Conservation (phyloP, 257 asterid genomes). For the Nicotiana sylvestris region DNA sequence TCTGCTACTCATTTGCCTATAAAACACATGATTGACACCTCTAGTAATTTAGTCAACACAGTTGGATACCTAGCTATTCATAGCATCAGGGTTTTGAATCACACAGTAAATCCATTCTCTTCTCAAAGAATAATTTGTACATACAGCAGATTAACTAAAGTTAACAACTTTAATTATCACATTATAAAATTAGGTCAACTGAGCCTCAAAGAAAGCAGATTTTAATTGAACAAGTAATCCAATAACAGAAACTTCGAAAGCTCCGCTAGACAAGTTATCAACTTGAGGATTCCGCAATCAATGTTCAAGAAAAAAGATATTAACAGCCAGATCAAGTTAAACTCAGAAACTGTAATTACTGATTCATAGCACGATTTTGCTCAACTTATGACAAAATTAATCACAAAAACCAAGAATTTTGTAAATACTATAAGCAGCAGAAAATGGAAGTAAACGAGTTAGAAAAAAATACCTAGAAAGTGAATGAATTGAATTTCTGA, state of each 20-base stretch:
- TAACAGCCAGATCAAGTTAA: neutral
- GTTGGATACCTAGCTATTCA: neutral
- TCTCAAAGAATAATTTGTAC: neutral
- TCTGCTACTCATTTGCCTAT: slow-evolving; percentile 60
- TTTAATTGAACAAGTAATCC: neutral
- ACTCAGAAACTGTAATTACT: neutral
- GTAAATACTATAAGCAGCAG: neutral
- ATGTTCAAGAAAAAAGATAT: neutral
- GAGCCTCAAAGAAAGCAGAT: neutral
- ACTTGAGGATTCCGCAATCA: neutral
- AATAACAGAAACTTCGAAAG: neutral
- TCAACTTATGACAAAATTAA: neutral
- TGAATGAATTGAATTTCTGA: neutral
- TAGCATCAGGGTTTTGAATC: neutral
- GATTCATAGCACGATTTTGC: neutral
- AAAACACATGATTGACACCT: neutral
- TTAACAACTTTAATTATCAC: neutral
- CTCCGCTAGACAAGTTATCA: neutral
- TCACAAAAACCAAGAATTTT: neutral
- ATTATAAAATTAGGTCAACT: neutral
- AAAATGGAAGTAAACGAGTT: neutral
- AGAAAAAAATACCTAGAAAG: neutral
- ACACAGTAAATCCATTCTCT: neutral
- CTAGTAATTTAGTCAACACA: neutral
- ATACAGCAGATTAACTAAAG: neutral